A percentile compares a stretch with the other conserved stretches of the same genome.
These are phyloP conservation scores for Nicotiana rustica DNA, from an alignment of 305 asterid genomes.

Conservation along the genomic window DNA sequence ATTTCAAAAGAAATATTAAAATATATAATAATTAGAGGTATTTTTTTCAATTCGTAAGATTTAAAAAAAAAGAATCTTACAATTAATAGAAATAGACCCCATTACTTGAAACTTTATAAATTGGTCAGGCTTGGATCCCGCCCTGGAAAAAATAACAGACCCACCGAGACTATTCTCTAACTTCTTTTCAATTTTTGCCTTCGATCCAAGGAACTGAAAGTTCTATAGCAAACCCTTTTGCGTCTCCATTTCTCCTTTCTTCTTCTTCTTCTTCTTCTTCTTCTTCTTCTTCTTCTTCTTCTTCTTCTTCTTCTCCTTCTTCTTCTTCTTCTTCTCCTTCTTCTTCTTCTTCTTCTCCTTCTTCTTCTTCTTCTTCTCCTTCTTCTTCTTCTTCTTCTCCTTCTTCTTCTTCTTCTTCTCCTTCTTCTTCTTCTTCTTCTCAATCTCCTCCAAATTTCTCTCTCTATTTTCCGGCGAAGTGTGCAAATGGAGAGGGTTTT, in stretches of 20 bases:
- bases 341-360: too few species aligned
- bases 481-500: constrained; percentile 44
- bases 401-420: not conserved
- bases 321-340: too few species aligned
- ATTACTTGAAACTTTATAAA: constrained; percentile 9
- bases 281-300: not conserved
- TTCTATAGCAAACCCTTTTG: constrained; percentile 21
- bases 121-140: constrained; percentile 36
- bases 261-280: not conserved
- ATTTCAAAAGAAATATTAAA: not conserved
- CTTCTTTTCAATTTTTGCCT: constrained; percentile 27
- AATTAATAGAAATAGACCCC: not conserved
- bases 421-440: not conserved
- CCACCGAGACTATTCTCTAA: not conserved
- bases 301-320: too few species aligned
- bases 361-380: too few species aligned
- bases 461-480: not conserved
- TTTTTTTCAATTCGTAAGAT: too few species aligned
- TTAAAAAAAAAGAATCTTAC: too few species aligned
- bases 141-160: constrained; percentile 30
- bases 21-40: too few species aligned
- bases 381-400: too few species aligned
- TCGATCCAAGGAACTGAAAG: constrained; percentile 35
- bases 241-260: not conserved
- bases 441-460: not conserved